Conservation (phyloP, 2,329 filamentous ascomycete species). For the Alternaria brassicae region DNA sequence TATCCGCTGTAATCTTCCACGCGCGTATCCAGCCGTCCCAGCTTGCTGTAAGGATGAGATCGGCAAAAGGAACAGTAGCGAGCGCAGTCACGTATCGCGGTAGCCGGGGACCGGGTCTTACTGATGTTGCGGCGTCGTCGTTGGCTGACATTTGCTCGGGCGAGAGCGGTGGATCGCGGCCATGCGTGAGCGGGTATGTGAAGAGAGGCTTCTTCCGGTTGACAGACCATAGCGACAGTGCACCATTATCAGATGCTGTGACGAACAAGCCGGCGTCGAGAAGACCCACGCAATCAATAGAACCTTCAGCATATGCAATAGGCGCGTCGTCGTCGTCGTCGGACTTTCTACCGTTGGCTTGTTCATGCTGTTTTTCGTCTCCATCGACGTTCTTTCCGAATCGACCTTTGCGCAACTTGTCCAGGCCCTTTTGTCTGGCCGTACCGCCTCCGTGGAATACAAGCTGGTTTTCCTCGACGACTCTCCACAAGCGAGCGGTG, state of each 20-base stretch:
- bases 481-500: constrained; percentile 93
- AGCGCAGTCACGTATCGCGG: constrained; percentile 93
- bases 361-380: constrained; percentile 57
- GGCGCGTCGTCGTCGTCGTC: constrained; percentile 48
- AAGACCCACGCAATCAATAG: constrained; percentile 90
- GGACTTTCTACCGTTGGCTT: constrained; percentile 48
- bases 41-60: constrained; percentile 87
- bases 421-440: constrained; percentile 49
- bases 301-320: constrained; percentile 71
- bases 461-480: constrained; percentile 91
- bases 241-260: constrained; percentile 91
- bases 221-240: constrained; percentile 83
- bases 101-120: constrained; percentile 60
- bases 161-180: constrained; percentile 74
- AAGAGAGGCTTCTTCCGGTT: constrained; percentile 95
- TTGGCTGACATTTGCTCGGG: constrained; percentile 74
- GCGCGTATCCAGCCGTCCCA: constrained; percentile 90
- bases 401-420: constrained; percentile 45
- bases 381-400: constrained; percentile 42
- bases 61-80: constrained; percentile 84
- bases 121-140: constrained; percentile 62
- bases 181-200: constrained; percentile 81
- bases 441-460: constrained; percentile 86
- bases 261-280: constrained; percentile 89
- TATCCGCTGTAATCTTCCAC: constrained; percentile 79